These are phyloP conservation scores for Heracleum sosnowskyi DNA, from an alignment of 129 eudicot genomes.

Conservation along the genomic window DNA sequence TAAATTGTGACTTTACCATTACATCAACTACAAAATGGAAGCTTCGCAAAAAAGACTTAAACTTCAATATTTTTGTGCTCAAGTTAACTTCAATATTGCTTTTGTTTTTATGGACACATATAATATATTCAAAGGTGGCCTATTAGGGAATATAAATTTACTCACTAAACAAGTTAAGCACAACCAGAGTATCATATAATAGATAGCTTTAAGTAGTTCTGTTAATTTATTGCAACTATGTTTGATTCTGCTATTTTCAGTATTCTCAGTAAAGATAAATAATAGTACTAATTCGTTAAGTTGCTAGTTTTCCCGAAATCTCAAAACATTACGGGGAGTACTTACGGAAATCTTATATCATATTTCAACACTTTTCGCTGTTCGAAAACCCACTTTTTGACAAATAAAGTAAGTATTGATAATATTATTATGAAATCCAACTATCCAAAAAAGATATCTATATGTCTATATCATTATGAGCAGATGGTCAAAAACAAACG, in stretches of 20 bases:
- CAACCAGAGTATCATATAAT: neutral
- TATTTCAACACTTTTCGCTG: too few relatives aligned
- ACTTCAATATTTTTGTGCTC: neutral
- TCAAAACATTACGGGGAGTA: too few relatives aligned
- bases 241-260: too few relatives aligned
- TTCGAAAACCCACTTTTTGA: too few relatives aligned
- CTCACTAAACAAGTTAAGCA: constrained; percentile 14
- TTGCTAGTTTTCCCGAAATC: too few relatives aligned
- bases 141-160: neutral
- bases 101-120: neutral
- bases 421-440: neutral
- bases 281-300: too few relatives aligned
- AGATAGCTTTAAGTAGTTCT: neutral
- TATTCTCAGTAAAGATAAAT: too few relatives aligned
- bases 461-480: too few relatives aligned
- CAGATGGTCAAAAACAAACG: too few relatives aligned
- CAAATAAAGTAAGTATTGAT: neutral
- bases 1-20: too few relatives aligned
- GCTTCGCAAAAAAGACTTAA: neutral
- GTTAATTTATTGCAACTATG: neutral
- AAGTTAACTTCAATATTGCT: neutral
- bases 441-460: too few relatives aligned
- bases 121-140: neutral
- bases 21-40: neutral
- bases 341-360: too few relatives aligned